Base-by-base conservation (phyloP, 1,284 basidiomycete genomes). In the Tilletiaria anomala region DNA sequence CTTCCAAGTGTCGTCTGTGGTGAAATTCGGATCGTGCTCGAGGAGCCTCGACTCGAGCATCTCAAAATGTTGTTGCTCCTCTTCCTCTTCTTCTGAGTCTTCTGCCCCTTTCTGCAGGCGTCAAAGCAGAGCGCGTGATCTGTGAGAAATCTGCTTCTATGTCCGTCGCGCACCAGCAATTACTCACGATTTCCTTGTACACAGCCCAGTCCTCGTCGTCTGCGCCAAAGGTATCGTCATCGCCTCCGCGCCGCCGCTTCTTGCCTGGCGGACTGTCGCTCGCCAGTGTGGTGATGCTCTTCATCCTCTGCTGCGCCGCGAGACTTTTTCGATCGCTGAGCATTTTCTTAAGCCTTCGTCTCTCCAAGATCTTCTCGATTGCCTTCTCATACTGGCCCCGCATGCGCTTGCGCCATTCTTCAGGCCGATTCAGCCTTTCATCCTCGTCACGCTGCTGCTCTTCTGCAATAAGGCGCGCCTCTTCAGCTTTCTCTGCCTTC, bases 171-270 rank as follows among this genome's bases (percentile, higher is more conserved):
- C 57, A 87, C 86, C n/a, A n/a, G n/a, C n/a, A n/a, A n/a, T n/a
- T n/a, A n/a, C n/a, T n/a, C n/a, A n/a, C n/a, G 45, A 99, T 91
- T 70, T 94, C 89, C 44, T 91, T 83, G 65, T 97, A 97, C 39
- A 97, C 88, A 0, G 81, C 81, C 91, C 93, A 97, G 67, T 97
- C 91, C 14, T 82, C 85, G 61, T 97, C 91, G 54, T 96, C 82
- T 21, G 80, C 82, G 1, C 93, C 89, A 59, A 97, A 99, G 65
- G 75, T 82, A 56, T 97, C 93, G 71, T 96, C 88, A 82, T 85
- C 83, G 51, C 78, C 76, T 4, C 77, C 78, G 5, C 39, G 31
- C 23, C 37, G 45, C 14, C 47, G 32, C 40, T 39, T 47, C 15
- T 39, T 33, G 17, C 44, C 77, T 68, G 82, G 78, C 70, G 84